Evolutionary conservation across 192 early-diverging fungal species (phyloP).

Genomic region (Glomus cerebriforme): DNA sequence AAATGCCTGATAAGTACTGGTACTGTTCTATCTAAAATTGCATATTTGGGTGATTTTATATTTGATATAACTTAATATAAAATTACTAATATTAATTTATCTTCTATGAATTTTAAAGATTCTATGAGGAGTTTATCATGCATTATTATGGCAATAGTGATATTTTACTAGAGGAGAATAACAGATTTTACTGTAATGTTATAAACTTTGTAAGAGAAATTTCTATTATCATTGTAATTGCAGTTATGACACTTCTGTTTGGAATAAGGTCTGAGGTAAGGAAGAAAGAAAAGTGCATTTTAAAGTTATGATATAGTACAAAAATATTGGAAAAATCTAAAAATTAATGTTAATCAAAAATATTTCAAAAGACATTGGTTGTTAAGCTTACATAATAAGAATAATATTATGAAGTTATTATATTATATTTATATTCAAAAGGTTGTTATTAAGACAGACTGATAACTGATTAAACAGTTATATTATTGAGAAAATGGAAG

Average conservation of each 20-base stretch:
- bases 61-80: no score
- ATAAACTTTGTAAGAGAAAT: slow-evolving; percentile 1
- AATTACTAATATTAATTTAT: no score
- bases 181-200: neutral
- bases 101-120: no score
- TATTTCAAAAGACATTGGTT: neutral
- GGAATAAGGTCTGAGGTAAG: neutral
- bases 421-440: neutral
- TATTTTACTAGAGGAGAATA: neutral
- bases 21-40: neutral
- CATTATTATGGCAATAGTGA: neutral
- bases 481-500: neutral
- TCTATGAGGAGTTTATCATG: no score
- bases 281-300: neutral
- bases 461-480: neutral
- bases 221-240: neutral
- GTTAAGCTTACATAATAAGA: neutral
- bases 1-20: no score
- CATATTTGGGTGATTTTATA: no score
- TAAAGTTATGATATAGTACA: neutral
- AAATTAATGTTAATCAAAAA: neutral
- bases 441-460: neutral
- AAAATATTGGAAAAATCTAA: slow-evolving; percentile 2
- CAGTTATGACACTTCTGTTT: neutral
- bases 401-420: neutral